Base-by-base conservation (phyloP, 176 grass and related monocot genomes). In the Guadua angustifolia region DNA sequence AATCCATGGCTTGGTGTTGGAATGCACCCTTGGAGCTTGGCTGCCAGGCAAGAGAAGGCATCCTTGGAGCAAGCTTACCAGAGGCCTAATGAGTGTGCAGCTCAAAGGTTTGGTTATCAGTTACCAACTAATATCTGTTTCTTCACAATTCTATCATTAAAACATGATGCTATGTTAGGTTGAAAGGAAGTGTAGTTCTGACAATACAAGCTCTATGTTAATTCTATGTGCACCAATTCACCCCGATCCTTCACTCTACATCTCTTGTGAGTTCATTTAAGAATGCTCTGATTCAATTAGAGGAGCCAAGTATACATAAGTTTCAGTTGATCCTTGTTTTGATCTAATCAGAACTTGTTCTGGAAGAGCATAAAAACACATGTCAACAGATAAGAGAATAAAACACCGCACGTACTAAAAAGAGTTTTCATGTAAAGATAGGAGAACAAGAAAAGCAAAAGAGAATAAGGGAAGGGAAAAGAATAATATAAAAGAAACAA, bases 21-120 rank as follows among this genome's bases (percentile, higher is more conserved):
- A 71, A 72, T 85, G 45, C 81, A 94, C 61, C 81, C 80, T 4
- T 94, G 89, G 92, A 87, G 68, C 51, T 68, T 91, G 68, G 82
- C 87, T 64, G 73, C 87, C 68, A 62, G 87, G 53, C 89, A 91
- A 70, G 74, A 85, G 77, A 94, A 84, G 75, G 64, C 63, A 40
- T 83, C 86, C 52, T 8, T 94, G 61, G 91, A 88, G 63, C 88
- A 86, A 77, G 79, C 66, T 66, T 67, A 84, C 33, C 79, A 85
- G 51, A 82, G 73, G 51, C 80, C 77, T 18, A 72, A 64, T 26
- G 80, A 78, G 51, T 73, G 59, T 77, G 16, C 33, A 19, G 61
- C 81, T 44, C 47, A 83, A 81, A 92, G 87, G 87, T 92, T 82
- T 50, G 63, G 59, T 75, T 81, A 65, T 62, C 69, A 43, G 11